A percentile compares a stretch with the other conserved stretches of the same genome.
These are phyloP conservation scores for Coemansia sp. DNA, from an alignment of 192 early-diverging fungal species.

Conservation along the genomic window DNA sequence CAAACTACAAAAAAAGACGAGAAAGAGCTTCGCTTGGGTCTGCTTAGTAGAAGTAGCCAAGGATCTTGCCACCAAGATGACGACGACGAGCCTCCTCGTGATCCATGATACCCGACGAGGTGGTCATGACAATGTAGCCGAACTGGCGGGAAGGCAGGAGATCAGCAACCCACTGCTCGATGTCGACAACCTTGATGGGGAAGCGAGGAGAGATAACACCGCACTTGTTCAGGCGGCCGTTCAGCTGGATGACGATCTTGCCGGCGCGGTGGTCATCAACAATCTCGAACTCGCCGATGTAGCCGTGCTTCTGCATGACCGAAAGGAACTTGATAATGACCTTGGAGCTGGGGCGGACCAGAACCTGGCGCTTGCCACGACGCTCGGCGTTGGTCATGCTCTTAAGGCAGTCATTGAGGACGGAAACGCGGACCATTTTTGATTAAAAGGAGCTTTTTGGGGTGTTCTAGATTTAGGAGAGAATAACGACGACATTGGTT, in stretches of 20 bases:
- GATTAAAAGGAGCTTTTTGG: neutral
- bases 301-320: slow-evolving; percentile 99
- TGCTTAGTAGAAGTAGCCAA: slow-evolving; percentile 89
- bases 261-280: slow-evolving; percentile 97
- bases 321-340: slow-evolving; percentile 98
- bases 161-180: slow-evolving; percentile 97
- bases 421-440: slow-evolving; percentile 97
- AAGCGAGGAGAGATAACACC: slow-evolving; percentile 99
- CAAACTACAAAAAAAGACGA: neutral
- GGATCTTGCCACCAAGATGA: slow-evolving; percentile 97
- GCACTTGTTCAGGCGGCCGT: slow-evolving; percentile 99
- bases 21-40: neutral
- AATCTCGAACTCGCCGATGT: slow-evolving; percentile 99
- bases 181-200: slow-evolving; percentile 90
- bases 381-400: slow-evolving; percentile 99
- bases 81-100: slow-evolving; percentile 97
- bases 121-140: slow-evolving; percentile 91
- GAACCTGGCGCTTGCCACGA: slow-evolving; percentile 96
- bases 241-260: slow-evolving; percentile 98
- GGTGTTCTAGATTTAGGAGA: slow-evolving; percentile 4
- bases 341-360: slow-evolving; percentile 96
- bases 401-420: slow-evolving; percentile 96
- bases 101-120: slow-evolving; percentile 98
- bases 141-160: slow-evolving; percentile 99
- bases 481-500: neutral